Conservation (phyloP, 495 filamentous ascomycete genomes). For the Podospora pseudoanserina region DNA sequence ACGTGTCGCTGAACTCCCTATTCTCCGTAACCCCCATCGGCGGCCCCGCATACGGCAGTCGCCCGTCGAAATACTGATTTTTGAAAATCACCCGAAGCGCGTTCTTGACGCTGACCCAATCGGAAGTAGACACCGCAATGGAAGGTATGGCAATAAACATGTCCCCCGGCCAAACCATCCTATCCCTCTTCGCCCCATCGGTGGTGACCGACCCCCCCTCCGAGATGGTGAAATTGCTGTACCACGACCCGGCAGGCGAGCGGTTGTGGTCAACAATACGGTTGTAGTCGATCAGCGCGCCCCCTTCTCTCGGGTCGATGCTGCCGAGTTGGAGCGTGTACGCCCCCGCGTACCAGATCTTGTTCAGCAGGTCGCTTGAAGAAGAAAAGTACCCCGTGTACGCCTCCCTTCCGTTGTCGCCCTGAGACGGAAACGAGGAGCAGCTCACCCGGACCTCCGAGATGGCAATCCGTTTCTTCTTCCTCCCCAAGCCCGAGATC, state of each 20-base stretch:
- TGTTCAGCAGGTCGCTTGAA: slow-evolving; percentile 47
- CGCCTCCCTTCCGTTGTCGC: slow-evolving; percentile 28
- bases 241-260: slow-evolving; percentile 37
- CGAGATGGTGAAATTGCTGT: slow-evolving; percentile 47
- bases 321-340: slow-evolving; percentile 59
- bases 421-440: slow-evolving; percentile 36
- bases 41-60: slow-evolving; percentile 57
- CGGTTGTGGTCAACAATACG: slow-evolving; percentile 32
- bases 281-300: slow-evolving; percentile 45
- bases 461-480: slow-evolving; percentile 23
- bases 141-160: slow-evolving; percentile 48
- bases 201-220: slow-evolving; percentile 50
- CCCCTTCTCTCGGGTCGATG: slow-evolving; percentile 48
- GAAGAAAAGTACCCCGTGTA: slow-evolving; percentile 51
- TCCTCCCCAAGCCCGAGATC: slow-evolving; percentile 17
- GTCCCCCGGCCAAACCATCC: slow-evolving; percentile 55
- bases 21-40: slow-evolving; percentile 50
- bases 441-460: slow-evolving; percentile 35
- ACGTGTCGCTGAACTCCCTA: slow-evolving; percentile 52
- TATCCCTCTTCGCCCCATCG: slow-evolving; percentile 58
- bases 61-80: slow-evolving; percentile 45
- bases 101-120: slow-evolving; percentile 44
- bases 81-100: slow-evolving; percentile 44
- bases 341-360: slow-evolving; percentile 62
- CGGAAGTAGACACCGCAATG: slow-evolving; percentile 44